Evolutionary conservation across 345 rosid species (phyloP), one percentile per base, ranked within the genome.

Genomic region (Rhizophora apiculata): DNA sequence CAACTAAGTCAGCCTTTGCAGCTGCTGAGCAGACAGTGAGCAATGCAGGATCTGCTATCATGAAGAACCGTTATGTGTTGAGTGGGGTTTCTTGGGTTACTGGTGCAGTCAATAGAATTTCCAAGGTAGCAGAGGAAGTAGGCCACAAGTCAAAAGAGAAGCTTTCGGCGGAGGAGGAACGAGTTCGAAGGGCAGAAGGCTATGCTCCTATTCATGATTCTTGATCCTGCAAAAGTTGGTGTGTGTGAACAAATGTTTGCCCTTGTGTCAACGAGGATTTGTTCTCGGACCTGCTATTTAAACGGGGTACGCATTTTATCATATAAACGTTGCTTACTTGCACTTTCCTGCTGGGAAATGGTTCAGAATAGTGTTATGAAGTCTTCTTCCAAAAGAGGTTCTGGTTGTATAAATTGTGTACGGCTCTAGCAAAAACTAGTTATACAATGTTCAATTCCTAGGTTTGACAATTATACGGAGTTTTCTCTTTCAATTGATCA

Each of bases 141-240:
- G 73, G 73, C 9, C 73, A 74, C 73, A 74, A 74, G 52, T 69
- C 78, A 13, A 69, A 68, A 69, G 78, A 74, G 65, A 74, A 74
- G 69, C 73, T 74, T 53, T 68, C 65, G 81, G 86, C 87, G 1
- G 97, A 89, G 81, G 92, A 84, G 73, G 82, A 70, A 61, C 74
- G 67, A 11, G 62, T 27, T 31, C 81, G 46, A 32, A 70, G 62
- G 51, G 73, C 80, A 0, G 78, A 85, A 71, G 91, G 88, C 57
- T 85, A 86, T 70, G 56, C 80, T 46, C 87, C 74, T 70, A 62
- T 69, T 64, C 30, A 49, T 5, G 75, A 57, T 36, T 39, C 69
- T 8, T 55, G 75, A 64, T 18, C 57, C 74, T 56, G 63, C 63
- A 29, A 11, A 18, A 22, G 46, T 10, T 20, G 54, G 36, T 37